Conservation (phyloP, 495 filamentous ascomycete species). For the Lepidopterella palustris region DNA sequence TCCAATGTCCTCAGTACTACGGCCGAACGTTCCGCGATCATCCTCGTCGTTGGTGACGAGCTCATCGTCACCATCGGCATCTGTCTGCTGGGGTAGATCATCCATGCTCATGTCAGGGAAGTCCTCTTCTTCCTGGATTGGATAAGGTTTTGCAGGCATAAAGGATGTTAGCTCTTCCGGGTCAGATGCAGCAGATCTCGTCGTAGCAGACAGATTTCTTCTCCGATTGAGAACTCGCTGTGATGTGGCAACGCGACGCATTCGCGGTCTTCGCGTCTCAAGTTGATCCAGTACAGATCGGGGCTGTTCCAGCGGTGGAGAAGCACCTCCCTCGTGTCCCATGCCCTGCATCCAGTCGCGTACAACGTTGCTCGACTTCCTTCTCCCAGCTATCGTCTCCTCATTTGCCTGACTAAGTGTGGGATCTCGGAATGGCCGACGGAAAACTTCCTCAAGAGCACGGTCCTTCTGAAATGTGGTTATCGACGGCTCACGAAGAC, state of each 20-base stretch:
- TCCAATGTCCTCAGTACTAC: constrained; percentile 22
- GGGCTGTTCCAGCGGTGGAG: constrained; percentile 58
- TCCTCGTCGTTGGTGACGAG: constrained; percentile 72
- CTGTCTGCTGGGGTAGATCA: constrained; percentile 53
- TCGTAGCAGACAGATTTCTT: constrained; percentile 48
- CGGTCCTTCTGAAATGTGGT: constrained; percentile 81
- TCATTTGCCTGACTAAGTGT: constrained; percentile 44
- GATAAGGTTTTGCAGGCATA: constrained; percentile 19
- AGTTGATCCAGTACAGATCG: constrained; percentile 51
- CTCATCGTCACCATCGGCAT: constrained; percentile 84
- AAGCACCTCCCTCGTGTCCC: constrained; percentile 54
- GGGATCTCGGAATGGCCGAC: constrained; percentile 49
- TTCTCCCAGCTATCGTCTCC: constrained; percentile 42
- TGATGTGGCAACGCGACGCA: constrained; percentile 31
- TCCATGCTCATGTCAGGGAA: constrained; percentile 33
- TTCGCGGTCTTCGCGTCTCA: constrained; percentile 42
- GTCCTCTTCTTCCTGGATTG: constrained; percentile 34
- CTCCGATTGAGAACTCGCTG: constrained; percentile 14
- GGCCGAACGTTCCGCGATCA: constrained; percentile 28
- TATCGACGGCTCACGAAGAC: constrained; percentile 73
- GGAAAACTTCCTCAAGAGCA: constrained; percentile 88
- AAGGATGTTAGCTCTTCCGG: constrained; percentile 44
- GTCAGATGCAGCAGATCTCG: constrained; percentile 51
- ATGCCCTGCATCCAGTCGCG: constrained; percentile 79
- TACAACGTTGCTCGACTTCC: constrained; percentile 68